Evolutionary conservation across 2,329 filamentous ascomycete genomes (phyloP).

Genomic region (Curvularia spicifera): DNA sequence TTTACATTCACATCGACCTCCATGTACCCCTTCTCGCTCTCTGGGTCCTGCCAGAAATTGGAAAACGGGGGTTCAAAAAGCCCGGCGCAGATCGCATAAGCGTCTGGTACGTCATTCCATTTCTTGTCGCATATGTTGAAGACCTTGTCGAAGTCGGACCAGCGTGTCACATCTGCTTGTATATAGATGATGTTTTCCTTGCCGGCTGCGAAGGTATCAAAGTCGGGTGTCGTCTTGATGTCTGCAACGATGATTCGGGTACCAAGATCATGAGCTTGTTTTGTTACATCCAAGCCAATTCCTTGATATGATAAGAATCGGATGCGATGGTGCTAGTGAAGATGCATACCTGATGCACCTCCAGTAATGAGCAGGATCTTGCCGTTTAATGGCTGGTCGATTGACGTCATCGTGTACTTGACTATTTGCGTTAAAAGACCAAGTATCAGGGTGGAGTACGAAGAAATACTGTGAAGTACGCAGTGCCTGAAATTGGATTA

Average conservation of each 20-base stretch:
- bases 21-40: conserved; percentile 36
- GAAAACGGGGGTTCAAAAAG: conserved; percentile 40
- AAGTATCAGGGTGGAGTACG: not conserved
- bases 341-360: conserved; percentile 41
- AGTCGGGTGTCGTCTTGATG: conserved; percentile 31
- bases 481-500: not conserved
- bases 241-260: conserved; percentile 36
- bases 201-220: conserved; percentile 25
- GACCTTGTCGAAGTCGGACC: conserved; percentile 36
- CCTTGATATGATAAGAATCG: conserved; percentile 23
- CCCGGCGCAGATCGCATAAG: conserved; percentile 42
- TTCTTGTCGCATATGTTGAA: conserved; percentile 35
- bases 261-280: conserved; percentile 36
- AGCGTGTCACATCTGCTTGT: conserved; percentile 37
- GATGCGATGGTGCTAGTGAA: not conserved
- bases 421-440: not conserved
- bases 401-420: conserved; percentile 18
- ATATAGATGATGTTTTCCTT: conserved; percentile 37
- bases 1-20: conserved; percentile 41
- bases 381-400: conserved; percentile 40
- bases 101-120: conserved; percentile 43
- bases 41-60: conserved; percentile 42
- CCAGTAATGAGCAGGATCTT: conserved; percentile 47
- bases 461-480: not conserved
- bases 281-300: conserved; percentile 42